Conservation (phyloP, 2,329 filamentous ascomycete genomes). For the Zalaria sp. region DNA sequence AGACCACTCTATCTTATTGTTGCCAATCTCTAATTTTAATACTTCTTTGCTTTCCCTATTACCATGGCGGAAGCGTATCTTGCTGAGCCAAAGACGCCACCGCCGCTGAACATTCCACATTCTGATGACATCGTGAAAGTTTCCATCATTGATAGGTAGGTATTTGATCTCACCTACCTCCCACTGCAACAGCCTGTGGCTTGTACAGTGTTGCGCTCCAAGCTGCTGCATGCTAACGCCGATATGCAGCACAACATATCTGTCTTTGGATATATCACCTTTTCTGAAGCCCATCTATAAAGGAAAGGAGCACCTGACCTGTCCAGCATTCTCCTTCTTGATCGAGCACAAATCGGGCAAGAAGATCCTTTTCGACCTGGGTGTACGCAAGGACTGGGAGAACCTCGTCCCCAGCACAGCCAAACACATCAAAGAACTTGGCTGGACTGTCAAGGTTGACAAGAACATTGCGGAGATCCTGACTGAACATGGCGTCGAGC, state of each 20-base stretch:
- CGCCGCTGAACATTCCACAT: conserved; percentile 17
- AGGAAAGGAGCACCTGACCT: conserved; percentile 21
- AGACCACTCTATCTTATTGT: too few species aligned
- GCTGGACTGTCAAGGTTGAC: conserved; percentile 24
- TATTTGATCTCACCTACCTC: neutral
- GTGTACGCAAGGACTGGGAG: conserved; percentile 30
- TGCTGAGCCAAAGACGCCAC: conserved; percentile 14
- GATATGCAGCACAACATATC: conserved; percentile 14
- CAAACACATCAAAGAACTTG: conserved; percentile 16
- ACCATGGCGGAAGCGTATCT: conserved; percentile 10
- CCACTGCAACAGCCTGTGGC: neutral
- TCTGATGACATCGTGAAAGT: conserved; percentile 18
- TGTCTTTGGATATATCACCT: conserved; percentile 14
- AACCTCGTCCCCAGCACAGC: conserved; percentile 21
- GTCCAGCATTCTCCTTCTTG: conserved; percentile 32
- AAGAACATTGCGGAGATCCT: conserved; percentile 29
- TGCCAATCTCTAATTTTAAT: neutral
- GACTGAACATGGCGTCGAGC: conserved; percentile 23
- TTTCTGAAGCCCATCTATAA: conserved; percentile 26
- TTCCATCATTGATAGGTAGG: conserved; percentile 21
- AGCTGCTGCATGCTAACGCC: too few species aligned
- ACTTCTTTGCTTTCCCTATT: neutral
- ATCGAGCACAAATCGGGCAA: conserved; percentile 31
- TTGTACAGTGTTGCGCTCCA: too few species aligned
- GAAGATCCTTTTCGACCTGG: conserved; percentile 33